phyloP scores from a whole-genome alignment of 192 early-diverging fungal species.

The Rhizophagus sp. region DNA sequence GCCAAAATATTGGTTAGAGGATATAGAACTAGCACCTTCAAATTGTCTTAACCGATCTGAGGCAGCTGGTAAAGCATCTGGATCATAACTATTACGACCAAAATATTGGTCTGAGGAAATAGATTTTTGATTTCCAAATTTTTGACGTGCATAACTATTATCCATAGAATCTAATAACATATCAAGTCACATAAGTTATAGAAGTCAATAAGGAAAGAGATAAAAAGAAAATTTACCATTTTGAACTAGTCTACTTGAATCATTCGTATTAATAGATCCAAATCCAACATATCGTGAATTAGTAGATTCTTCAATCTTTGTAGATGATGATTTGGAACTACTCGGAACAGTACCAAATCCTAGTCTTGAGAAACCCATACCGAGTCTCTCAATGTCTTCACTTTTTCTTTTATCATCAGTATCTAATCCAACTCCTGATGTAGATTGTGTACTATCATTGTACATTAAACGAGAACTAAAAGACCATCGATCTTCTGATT shows the following conservation, averaged over 20 bases:
- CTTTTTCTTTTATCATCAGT: conserved; percentile 32
- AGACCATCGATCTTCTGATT: conserved; percentile 3
- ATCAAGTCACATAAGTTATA: neutral
- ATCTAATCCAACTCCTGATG: neutral
- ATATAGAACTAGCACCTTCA: conserved; percentile 74
- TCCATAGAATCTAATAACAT: conserved; percentile 32
- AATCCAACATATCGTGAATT: conserved; percentile 48
- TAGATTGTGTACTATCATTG: conserved; percentile 4
- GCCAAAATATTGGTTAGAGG: conserved; percentile 83
- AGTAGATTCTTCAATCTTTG: conserved; percentile 13
- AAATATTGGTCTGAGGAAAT: conserved; percentile 95
- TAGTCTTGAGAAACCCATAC: conserved; percentile 68
- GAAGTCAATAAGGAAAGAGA: neutral
- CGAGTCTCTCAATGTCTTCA: conserved; percentile 63
- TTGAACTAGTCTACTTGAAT: neutral
- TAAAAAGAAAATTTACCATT: neutral
- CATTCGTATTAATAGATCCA: conserved; percentile 44
- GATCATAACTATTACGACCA: conserved; percentile 72
- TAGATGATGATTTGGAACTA: neutral
- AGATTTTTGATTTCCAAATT: conserved; percentile 80
- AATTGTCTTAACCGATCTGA: conserved; percentile 65
- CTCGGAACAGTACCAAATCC: conserved; percentile 54
- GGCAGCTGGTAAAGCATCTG: conserved; percentile 50
- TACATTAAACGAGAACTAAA: conserved; percentile 30
- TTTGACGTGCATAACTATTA: conserved; percentile 63